A percentile compares a stretch with the other conserved stretches of the same genome.
phyloP scores from a whole-genome alignment of 2,329 filamentous ascomycete genomes.

The Fusarium bulbicola region DNA sequence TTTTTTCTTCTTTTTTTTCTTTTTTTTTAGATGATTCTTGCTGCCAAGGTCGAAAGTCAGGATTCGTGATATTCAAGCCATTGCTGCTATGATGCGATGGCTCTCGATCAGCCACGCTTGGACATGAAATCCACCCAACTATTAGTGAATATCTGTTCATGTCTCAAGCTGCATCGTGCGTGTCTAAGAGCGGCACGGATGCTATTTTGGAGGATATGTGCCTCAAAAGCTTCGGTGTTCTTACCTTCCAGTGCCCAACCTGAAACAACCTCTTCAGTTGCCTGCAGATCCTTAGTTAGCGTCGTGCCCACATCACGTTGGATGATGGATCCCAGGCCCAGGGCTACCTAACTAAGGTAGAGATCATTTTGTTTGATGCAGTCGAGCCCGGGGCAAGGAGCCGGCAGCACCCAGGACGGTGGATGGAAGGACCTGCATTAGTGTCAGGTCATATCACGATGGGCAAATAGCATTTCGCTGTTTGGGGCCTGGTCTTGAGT shows the following conservation, averaged over 20 bases:
- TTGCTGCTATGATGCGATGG: background rate
- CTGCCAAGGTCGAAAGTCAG: background rate
- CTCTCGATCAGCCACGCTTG: background rate
- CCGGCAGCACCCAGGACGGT: constrained; percentile 35
- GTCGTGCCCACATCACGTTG: constrained; percentile 22
- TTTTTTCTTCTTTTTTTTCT: background rate
- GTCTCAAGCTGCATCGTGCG: constrained; percentile 2
- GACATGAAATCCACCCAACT: constrained; percentile 1
- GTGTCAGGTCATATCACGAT: constrained; percentile 35
- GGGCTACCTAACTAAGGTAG: background rate
- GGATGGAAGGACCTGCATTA: constrained; percentile 42
- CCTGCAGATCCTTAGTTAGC: constrained; percentile 38
- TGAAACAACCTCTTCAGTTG: constrained; percentile 40
- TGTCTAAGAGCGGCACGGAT: constrained; percentile 20
- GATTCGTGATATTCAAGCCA: background rate
- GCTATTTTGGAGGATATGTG: constrained; percentile 9
- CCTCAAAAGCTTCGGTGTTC: constrained; percentile 12
- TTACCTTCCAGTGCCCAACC: constrained; percentile 32
- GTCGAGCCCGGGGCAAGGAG: constrained; percentile 27
- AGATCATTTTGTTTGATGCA: constrained; percentile 34
- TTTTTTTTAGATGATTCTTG: background rate
- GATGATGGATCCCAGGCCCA: background rate
- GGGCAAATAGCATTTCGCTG: constrained; percentile 30
- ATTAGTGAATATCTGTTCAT: background rate
- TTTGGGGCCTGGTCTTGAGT: constrained; percentile 6